Evolutionary conservation across 2,329 filamentous ascomycete species (phyloP), one percentile per base, ranked within the genome.

Genomic region (Thelonectria rubi): DNA sequence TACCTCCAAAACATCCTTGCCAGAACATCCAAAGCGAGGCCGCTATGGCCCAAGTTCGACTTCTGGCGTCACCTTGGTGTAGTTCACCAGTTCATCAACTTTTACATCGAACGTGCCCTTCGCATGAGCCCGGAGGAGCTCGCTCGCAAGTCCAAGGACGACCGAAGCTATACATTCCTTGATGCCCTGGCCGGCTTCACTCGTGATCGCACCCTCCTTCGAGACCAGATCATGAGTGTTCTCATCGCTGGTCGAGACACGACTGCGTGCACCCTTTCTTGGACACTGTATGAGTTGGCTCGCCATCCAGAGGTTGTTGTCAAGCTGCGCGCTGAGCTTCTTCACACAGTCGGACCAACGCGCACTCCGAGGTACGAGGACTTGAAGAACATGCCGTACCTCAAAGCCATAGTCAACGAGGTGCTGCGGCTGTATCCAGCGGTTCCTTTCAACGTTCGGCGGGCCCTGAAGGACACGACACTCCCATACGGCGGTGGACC

Each of bases 181-280:
- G 91, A 97, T 77, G 91, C 92, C 30, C 85, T 97, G 2, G 92
- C 93, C 46, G 83, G 84, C 40, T 94, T 92, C 79, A 97, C 93
- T 0, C 87, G 91, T 34, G 86, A 90, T 72, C 82, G 82, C 58
- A 85, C 83, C 55, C 85, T 93, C 4, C 84, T 97, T 14, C 91
- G 93, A 34, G 93, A 97, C 77, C 93, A 97, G 76, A 82, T 97
- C 49, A 85, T 95, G 15, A 89, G 90, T 46, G 86, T 97, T 11
- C 85, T 97, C 3, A 85, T 97, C 15, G 94, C 94, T 1, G 93
- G 92, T 12, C 86, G 91, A 40, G 94, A 97, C 76, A 97, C 94
- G 14, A 97, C 94, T 0, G 93, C 93, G 30, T 86, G 84, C 15
- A 93, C 91, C 0, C 83, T 97, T 0, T 91, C 88, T 0, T 97